Percentiles rank a stretch among this genome's conserved stretches.
phyloP scores from a whole-genome alignment of 2,329 filamentous ascomycete genomes.

The Celoporthe dispersa region DNA sequence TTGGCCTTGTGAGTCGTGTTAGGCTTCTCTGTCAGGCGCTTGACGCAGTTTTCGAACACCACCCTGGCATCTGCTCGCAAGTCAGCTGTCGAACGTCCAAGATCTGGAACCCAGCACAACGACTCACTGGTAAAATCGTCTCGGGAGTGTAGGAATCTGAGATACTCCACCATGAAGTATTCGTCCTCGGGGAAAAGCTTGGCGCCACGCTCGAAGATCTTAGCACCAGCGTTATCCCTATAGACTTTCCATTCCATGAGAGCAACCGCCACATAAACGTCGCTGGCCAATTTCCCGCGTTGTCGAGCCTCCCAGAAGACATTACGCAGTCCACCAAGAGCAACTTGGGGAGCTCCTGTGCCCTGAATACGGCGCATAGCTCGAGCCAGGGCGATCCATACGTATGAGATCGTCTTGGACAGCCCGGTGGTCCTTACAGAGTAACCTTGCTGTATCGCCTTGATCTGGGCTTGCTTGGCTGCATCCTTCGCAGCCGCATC shows the following conservation, averaged over 20 bases:
- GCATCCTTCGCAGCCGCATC: constrained; percentile 51
- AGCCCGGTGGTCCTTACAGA: constrained; percentile 75
- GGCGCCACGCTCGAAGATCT: constrained; percentile 93
- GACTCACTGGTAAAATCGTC: constrained; percentile 89
- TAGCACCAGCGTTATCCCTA: constrained; percentile 87
- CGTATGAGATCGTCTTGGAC: constrained; percentile 84
- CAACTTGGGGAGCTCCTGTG: constrained; percentile 66
- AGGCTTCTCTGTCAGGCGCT: constrained; percentile 76
- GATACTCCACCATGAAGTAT: constrained; percentile 89
- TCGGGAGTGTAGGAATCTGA: constrained; percentile 90
- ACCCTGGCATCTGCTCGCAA: constrained; percentile 77
- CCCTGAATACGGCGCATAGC: constrained; percentile 95
- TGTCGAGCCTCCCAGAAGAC: constrained; percentile 89
- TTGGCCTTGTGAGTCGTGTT: constrained; percentile 78
- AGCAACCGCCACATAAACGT: constrained; percentile 92
- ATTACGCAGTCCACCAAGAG: constrained; percentile 73
- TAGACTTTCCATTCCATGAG: constrained; percentile 95
- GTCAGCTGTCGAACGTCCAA: neutral
- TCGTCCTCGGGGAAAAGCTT: constrained; percentile 95
- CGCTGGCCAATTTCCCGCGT: constrained; percentile 85
- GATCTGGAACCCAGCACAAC: neutral
- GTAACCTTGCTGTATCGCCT: constrained; percentile 68
- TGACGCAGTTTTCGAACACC: constrained; percentile 93
- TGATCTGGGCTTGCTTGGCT: constrained; percentile 67
- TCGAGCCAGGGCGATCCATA: constrained; percentile 93